Base-by-base conservation (phyloP, 306 rosid species). In the Alnus rubra region DNA sequence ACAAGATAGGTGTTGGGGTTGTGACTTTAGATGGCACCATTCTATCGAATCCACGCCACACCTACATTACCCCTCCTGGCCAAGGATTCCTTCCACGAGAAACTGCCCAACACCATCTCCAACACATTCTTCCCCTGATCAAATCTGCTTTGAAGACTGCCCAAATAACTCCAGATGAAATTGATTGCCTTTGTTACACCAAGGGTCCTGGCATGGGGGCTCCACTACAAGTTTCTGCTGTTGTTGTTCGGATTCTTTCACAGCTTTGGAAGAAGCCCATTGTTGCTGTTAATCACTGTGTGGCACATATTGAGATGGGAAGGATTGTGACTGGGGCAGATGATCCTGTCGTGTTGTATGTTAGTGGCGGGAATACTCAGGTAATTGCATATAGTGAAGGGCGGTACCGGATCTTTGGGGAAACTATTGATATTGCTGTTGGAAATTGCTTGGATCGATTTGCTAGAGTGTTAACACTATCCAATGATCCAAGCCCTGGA, bases 181-280 rank as follows among this genome's bases (percentile, higher is more conserved):
- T 94, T 67, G 97, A 94, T 75, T 94, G 98, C 83, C 78, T 94
- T 69, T 94, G 98, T 80, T 92, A 94, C 83, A 94, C 97, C 55
- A 92, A 88, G 83, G 98, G 97, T 58, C 98, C 97, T 74, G 97
- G 98, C 28, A 94, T 94, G 97, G 98, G 97, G 55, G 98, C 97
- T 9, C 98, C 97, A 0, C 82, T 94, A 30, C 97, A 92, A 75
- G 97, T 94, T 44, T 64, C 98, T 51, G 94, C 98, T 11, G 60
- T 94, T 71, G 97, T 88, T 82, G 90, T 92, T 19, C 88, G 98
- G 55, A 86, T 94, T 70, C 98, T 94, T 72, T 94, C 98, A 1
- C 90, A 65, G 81, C 88, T 92, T 35, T 94, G 97, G 98, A 88
- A 88, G 82, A 94, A 94, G 83, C 98, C 97, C n/a, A 86, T 92